Percentiles rank a stretch among this genome's conserved stretches.
Evolutionary conservation across 129 eudicot genomes (phyloP).

Genomic region (Daucus carota): DH1_v3.0 NC_030388.2:22762501-22763000

Average conservation of each 20-base stretch:
- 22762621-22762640: slow-evolving; percentile 4
- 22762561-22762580: slow-evolving; percentile 9
- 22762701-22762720: slow-evolving; percentile 8
- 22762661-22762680: slow-evolving; percentile 1
- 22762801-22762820: slow-evolving; percentile 5
- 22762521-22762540: neutral
- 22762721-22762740: slow-evolving; percentile 5
- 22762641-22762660: neutral
- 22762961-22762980: neutral
- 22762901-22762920: neutral
- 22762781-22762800: slow-evolving; percentile 1
- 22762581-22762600: slow-evolving; percentile 4
- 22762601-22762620: slow-evolving; percentile 10
- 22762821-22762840: neutral
- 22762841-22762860: slow-evolving; percentile 1
- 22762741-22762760: slow-evolving; percentile 7
- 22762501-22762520: neutral
- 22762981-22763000: neutral
- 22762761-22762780: slow-evolving; percentile 3
- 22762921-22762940: neutral
- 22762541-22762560: neutral
- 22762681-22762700: neutral
- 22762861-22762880: neutral
- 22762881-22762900: slow-evolving; percentile 8
- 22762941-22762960: neutral